Evolutionary conservation across 352 stramenopile genomes (phyloP).

Genomic region (Phytopythium boreale): DNA sequence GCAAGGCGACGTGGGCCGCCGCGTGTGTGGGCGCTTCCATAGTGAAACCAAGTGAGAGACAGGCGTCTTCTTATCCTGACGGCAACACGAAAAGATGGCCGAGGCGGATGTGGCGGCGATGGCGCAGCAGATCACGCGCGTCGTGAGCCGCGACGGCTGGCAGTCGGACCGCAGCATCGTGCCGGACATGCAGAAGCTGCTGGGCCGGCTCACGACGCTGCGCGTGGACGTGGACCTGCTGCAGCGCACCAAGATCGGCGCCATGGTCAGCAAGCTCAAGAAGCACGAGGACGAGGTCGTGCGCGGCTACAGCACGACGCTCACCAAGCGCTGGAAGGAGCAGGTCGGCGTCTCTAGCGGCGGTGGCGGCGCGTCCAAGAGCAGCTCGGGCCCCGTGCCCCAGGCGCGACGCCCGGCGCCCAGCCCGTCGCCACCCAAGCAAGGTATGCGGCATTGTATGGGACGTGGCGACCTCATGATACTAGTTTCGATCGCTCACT

Average conservation of each 20-base stretch:
- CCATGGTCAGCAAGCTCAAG: constrained; percentile 80
- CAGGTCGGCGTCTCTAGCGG: constrained; percentile 48
- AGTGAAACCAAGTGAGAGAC: constrained; percentile 1
- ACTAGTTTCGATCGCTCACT: background rate
- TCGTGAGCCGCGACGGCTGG: constrained; percentile 67
- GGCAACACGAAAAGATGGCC: constrained; percentile 23
- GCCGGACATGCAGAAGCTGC: constrained; percentile 58
- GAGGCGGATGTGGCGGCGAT: constrained; percentile 60
- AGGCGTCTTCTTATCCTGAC: background rate
- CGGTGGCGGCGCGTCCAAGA: constrained; percentile 1
- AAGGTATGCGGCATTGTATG: constrained; percentile 11
- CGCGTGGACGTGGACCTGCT: constrained; percentile 76
- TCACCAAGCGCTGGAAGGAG: constrained; percentile 83
- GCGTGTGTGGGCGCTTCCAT: background rate
- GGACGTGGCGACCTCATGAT: background rate
- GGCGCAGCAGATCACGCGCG: constrained; percentile 64
- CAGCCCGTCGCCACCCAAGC: constrained; percentile 25
- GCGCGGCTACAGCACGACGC: constrained; percentile 69
- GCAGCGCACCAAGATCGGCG: constrained; percentile 74
- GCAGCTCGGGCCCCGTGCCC: constrained; percentile 7
- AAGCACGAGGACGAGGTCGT: constrained; percentile 85
- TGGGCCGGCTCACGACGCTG: constrained; percentile 73
- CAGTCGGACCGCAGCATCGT: constrained; percentile 52
- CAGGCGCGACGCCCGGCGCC: constrained; percentile 10
- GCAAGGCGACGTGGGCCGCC: background rate